phyloP scores from a whole-genome alignment of 2,329 filamentous ascomycete genomes.

The Stachybotrys chlorohalonatus region DNA sequence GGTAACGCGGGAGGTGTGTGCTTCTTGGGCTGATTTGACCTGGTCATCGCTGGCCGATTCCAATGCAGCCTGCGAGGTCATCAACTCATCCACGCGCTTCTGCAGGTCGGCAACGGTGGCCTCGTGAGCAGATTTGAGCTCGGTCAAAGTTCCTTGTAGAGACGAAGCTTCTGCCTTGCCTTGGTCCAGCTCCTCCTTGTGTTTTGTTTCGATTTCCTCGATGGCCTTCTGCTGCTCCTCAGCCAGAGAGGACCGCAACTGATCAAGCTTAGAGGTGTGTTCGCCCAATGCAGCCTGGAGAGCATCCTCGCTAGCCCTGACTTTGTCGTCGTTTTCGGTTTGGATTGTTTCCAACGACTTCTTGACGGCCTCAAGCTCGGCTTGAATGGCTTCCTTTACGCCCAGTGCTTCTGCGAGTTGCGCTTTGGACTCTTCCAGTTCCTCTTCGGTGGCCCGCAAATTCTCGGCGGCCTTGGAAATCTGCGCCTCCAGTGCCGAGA shows the following conservation, averaged over 20 bases:
- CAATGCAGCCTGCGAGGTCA: slow-evolving; percentile 34
- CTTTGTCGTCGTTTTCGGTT: slow-evolving; percentile 23
- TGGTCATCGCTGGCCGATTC: slow-evolving; percentile 35
- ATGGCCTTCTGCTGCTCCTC: slow-evolving; percentile 40
- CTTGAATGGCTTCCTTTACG: slow-evolving; percentile 38
- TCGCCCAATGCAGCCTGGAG: slow-evolving; percentile 32
- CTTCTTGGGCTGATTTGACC: slow-evolving; percentile 34
- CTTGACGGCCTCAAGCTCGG: slow-evolving; percentile 39
- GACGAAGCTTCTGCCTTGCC: slow-evolving; percentile 33
- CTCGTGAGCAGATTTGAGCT: slow-evolving; percentile 43
- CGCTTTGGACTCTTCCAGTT: slow-evolving; percentile 39
- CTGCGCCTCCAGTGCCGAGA: slow-evolving; percentile 36
- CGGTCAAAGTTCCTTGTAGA: slow-evolving; percentile 39
- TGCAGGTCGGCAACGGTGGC: slow-evolving; percentile 38
- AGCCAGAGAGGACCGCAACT: slow-evolving; percentile 38
- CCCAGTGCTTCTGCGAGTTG: slow-evolving; percentile 38
- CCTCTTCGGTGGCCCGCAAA: slow-evolving; percentile 39
- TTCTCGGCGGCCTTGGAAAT: slow-evolving; percentile 40
- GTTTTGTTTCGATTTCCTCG: slow-evolving; percentile 42
- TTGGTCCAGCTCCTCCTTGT: slow-evolving; percentile 40
- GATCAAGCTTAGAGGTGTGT: slow-evolving; percentile 39
- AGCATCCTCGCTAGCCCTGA: slow-evolving; percentile 20
- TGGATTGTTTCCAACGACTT: slow-evolving; percentile 36
- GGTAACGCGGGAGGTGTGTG: slow-evolving; percentile 35
- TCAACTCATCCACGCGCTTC: slow-evolving; percentile 45